These are phyloP conservation scores for Barnettozyma vustinii DNA, from an alignment of 805 yeast genomes.

Conservation along the genomic window DNA sequence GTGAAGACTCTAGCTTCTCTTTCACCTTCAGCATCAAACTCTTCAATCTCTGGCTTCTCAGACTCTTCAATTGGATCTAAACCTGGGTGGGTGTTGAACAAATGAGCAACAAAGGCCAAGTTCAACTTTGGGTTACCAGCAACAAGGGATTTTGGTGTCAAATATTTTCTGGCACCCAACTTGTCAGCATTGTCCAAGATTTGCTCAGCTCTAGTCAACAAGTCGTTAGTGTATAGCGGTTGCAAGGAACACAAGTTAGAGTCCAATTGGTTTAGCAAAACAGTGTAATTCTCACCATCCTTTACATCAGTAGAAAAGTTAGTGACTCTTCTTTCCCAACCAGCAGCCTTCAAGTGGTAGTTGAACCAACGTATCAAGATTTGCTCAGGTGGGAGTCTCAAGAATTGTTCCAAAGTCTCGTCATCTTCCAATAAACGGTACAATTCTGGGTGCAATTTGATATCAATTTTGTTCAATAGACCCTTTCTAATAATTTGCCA, in stretches of 20 bases:
- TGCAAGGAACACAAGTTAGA: slow-evolving; percentile 76
- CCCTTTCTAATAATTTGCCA: slow-evolving; percentile 99
- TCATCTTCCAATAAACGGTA: slow-evolving; percentile 93
- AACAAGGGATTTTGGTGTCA: slow-evolving; percentile 88
- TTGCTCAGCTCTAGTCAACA: slow-evolving; percentile 80
- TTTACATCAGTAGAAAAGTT: slow-evolving; percentile 85
- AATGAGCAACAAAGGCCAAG: slow-evolving; percentile 94
- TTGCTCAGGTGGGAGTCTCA: slow-evolving; percentile 96
- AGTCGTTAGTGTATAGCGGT: slow-evolving; percentile 75
- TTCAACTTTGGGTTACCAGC: slow-evolving; percentile 96
- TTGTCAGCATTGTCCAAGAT: slow-evolving; percentile 83
- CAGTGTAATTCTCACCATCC: slow-evolving; percentile 94
- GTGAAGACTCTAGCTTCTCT: slow-evolving; percentile 99
- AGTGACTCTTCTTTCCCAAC: slow-evolving; percentile 76
- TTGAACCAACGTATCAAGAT: slow-evolving; percentile 96
- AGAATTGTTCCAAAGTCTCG: slow-evolving; percentile 93
- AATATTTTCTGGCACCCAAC: slow-evolving; percentile 86
- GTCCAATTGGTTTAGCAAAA: slow-evolving; percentile 80
- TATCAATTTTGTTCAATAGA: slow-evolving; percentile 88
- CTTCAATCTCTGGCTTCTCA: slow-evolving; percentile 92
- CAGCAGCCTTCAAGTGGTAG: slow-evolving; percentile 90
- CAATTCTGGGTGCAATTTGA: slow-evolving; percentile 92
- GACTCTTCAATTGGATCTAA: slow-evolving; percentile 89
- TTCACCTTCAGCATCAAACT: slow-evolving; percentile 98
- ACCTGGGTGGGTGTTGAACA: slow-evolving; percentile 96